Evolutionary conservation across 805 yeast species (phyloP), one percentile per base, ranked within the genome.

Genomic region (Saccharomycopsis schoenii): DNA sequence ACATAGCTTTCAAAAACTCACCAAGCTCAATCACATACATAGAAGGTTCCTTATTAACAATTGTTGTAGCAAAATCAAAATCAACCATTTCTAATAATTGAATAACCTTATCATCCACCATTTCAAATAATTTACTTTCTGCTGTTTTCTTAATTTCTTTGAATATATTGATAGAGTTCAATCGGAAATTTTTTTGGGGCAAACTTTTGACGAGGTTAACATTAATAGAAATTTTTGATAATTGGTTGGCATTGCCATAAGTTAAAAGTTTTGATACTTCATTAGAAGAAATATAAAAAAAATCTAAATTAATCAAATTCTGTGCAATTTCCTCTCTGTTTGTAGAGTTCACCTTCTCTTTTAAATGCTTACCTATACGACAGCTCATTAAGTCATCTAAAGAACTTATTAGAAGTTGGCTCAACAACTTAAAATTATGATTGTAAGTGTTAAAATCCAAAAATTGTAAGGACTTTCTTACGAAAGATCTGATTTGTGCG

Each of bases 311-410:
- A 61, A 94, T 86, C 66, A 89, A 78, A 66, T 89, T 89, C 74
- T 94, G 98, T 0, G 97, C 86, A 34, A 90, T 81, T 66, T 90
- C 92, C 72, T 93, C 98, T 69, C 96, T 88, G 64, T 91, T 88
- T 12, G 86, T 82, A 1, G 91, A 80, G 66, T 83, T 80, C 57
- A 87, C 79, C 63, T 84, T 83, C 14, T 79, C 77, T 61, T 81
- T 78, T 56, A 88, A 81, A 62, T 85, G 82, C 50, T 77, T 77
- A 66, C 89, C 80, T 1, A 93, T 87, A 1, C 88, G 82, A 54
- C 81, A 80, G 19, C 81, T 79, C 64, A 92, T 76, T n/a, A 90
- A 81, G 24, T 74, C 70, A 68, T 94, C 97, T 59, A 91, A 78
- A 1, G 85, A 76, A 10, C 76, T 77, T 14, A 81, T 79, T 57